Evolutionary conservation across 75 land plant species (phyloP), one percentile per base, ranked within the genome.

Genomic region (Azolla pinnata): DNA sequence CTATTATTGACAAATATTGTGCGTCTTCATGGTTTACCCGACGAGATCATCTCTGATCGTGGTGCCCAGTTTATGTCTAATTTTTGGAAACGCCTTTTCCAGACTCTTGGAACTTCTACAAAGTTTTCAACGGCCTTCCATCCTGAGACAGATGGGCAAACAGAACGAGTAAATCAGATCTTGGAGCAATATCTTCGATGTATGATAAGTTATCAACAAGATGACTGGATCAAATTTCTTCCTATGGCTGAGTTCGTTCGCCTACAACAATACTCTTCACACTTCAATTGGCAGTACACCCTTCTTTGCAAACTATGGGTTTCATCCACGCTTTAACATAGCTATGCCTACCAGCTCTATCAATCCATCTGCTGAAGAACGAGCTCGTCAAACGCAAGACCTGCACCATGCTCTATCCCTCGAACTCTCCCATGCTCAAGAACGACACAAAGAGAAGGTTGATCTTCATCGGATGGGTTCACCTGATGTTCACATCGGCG

Each of bases 101-200:
- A 17, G 2, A 1, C 31, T 18, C 12, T 14, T 1, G 61, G 59
- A 0, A 64, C 61, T 5, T 0, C 7, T 1, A 8, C 64, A 0
- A 1, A 12, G 0, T 26, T 23, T 2, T 34, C 32, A 24, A 56
- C 67, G 17, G 30, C 73, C 0, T 61, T 40, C 23, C 67, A 63
- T 54, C 61, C 60, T 1, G 68, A 63, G 49, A 47, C 66, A 2
- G 68, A 70, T 57, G 73, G 73, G 4, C 60, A 70, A 63, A 33
- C 38, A 20, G 68, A 70, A 42, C 25, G 33, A n/a, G 29, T 48
- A 2, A 64, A 63, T 49, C 59, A 32, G 21, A n/a, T 29, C 45
- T 14, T 70, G 29, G 76, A 78, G 44, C 60, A 10, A 0, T 66
- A 66, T 32, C 45, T 73, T 0, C 12, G 72, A 0, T 38, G 64